These are phyloP conservation scores for Neckera pumila DNA, from an alignment of 225 moss, liverwort and hornwort species.

Conservation along the genomic window DNA sequence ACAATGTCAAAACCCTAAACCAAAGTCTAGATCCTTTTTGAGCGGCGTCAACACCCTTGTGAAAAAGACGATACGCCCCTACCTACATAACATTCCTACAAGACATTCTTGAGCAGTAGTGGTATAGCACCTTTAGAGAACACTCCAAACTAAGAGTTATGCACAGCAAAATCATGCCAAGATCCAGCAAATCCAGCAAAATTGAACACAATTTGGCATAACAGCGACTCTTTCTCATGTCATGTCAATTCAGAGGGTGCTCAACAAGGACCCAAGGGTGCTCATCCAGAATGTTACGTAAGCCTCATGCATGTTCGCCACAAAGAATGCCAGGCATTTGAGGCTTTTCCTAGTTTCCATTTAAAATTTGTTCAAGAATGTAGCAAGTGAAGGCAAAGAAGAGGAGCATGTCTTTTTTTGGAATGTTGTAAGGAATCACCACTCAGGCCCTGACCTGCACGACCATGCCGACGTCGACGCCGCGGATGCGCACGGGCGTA, in stretches of 20 bases:
- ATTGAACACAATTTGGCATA: not conserved
- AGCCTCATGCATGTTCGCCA: not conserved
- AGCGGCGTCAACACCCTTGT: not conserved
- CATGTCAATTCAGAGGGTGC: not conserved
- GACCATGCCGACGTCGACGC: slow-evolving; percentile 64
- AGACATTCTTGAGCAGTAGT: not conserved
- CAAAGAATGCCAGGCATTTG: not conserved
- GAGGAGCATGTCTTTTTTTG: not conserved
- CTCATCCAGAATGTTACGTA: not conserved
- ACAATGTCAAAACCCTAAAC: not conserved
- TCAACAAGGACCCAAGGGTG: not conserved
- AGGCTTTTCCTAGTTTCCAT: not conserved
- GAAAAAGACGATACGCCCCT: not conserved
- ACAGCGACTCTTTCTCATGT: not conserved
- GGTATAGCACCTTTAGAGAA: not conserved
- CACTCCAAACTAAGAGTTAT: not conserved
- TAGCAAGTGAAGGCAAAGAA: not conserved
- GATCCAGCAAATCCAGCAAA: not conserved
- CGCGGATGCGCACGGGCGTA: slow-evolving; percentile 94
- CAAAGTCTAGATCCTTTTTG: not conserved
- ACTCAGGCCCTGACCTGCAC: not conserved
- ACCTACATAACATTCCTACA: not conserved
- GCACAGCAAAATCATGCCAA: not conserved
- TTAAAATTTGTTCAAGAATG: not conserved
- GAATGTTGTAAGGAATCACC: not conserved